Evolutionary conservation across 495 filamentous ascomycete species (phyloP), one percentile per base, ranked within the genome.

Genomic region (Cenococcum geophilum): DNA sequence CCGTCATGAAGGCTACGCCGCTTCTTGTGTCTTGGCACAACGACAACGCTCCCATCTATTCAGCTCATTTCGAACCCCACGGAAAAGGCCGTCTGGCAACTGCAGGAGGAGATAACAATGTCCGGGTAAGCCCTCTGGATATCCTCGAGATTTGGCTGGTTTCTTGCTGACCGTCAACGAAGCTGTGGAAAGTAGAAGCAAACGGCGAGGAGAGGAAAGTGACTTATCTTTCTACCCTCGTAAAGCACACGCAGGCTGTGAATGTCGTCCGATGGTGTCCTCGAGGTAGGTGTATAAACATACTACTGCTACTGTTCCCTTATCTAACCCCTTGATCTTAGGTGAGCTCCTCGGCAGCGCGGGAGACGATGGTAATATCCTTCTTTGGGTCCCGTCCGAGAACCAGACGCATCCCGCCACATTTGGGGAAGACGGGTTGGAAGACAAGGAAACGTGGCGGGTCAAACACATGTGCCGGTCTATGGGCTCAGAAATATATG

Each of bases 191-290:
- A 74, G 77, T 99, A 55, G 89, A 96, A 57, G 76, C 82, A 22
- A 85, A 86, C 60, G 91, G 89, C n/a, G 92, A 96, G 47, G 87
- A 91, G 61, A 79, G 91, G 37, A 93, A 83, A 61, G 89, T 95
- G 36, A 85, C 89, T 25, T 99, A 97, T 71, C 74, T 99, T 56
- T 91, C 90, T 47, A 97, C 92, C 0, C 79, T 97, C 59, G 75
- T 86, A 27, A 96, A 95, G 73, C 93, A 99, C 73, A 92, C 90
- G 22, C 95, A 97, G 75, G 90, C 93, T 32, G 95, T 99, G 65
- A 99, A 99, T 81, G 93, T 97, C 45, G 95, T 99, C 20, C 82
- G 93, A 66, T 99, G 92, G 79, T 87, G 89, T 69, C 93, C 93
- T 14, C 88, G 89, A 79, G 93, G 91, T 93, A 75, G 34, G 64